Evolutionary conservation across 495 filamentous ascomycete genomes (phyloP), one percentile per base, ranked within the genome.

Genomic region (Daldinia bambusicola): DNA sequence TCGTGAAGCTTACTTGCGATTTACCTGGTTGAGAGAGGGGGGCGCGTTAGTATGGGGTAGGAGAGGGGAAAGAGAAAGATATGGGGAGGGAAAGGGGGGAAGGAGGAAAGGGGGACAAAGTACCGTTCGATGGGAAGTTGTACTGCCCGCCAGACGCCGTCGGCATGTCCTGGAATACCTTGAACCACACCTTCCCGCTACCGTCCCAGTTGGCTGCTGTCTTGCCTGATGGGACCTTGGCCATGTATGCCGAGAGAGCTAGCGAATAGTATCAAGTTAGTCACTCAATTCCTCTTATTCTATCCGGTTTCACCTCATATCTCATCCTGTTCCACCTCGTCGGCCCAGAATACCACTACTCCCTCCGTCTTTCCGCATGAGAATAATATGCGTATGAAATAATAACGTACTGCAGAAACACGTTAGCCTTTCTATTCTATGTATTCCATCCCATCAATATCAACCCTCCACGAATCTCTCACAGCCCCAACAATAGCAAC

Each of bases 241-340:
- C 85, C 77, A 88, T 85, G 74, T 86, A 88, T 43, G 86, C 78
- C 31, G 77, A 75, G 62, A 86, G 78, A 10, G 85, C 85, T 72
- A 56, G 60, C 18, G 18, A 8, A 7, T 13, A 14, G 22, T 7
- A 53, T 16, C 9, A 37, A 10, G 18, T 71, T 60, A 71, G 63
- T 43, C 60, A 58, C 34, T 14, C 9, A 20, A 32, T 13, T 31
- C 18, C 51, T 50, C 18, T 16, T n/a, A n/a, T 58, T 36, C 18
- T 18, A n/a, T 6, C 30, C 30, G 20, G 10, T 36, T n/a, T 20
- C 18, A 22, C 41, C n/a, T 45, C 14, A 7, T 61, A 26, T 26
- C 50, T 26, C 22, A 8, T 14, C 22, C 12, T 9, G 31, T 3
- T 26, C 26, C 26, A 26, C 3, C 26, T 3, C 26, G 26, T 26